Base-by-base conservation (phyloP, 345 rosid genomes). In the Citrus sp. region DNA sequence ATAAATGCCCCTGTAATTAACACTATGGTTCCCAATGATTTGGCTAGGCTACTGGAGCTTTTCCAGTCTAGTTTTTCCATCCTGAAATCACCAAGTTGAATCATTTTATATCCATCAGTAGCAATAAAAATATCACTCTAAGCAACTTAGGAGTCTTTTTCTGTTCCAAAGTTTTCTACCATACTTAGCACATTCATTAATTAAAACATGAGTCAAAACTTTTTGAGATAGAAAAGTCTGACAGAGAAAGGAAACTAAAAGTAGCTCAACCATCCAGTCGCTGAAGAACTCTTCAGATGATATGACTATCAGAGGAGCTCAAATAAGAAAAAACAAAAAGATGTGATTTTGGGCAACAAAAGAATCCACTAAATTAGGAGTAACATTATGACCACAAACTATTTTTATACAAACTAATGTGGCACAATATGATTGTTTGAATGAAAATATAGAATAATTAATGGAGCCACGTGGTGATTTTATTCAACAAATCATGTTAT, bases 1-100 rank as follows among this genome's bases (percentile, higher is more conserved):
- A 85, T 46, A 60, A 85, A 81, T 76, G 91, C 91, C 74, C 91
- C 89, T 0, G 70, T 76, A 83, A 88, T 79, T 21, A 87, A 86
- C 42, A 87, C 85, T 8, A 85, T 19, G 30, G 89, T 82, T 73
- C 91, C 88, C 30, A 70, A 2, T 58, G 78, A 72, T 75, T 87
- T 88, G 28, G 89, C 89, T 46, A 76, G 40, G 77, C 82, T 81
- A 65, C 83, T 84, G 69, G 75, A 35, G 61, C 78, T 84, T 80
- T 81, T 84, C 83, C 77, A 72, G 16, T 85, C 77, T 62, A 85
- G n/a, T 54, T 73, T 81, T 27, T 87, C 91, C 89, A 88, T 82
- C 80, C 91, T 87, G 79, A 72, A 75, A 73, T 19, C 67, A 73
- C 67, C 24, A 59, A 58, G 14, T 25, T 54, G 67, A 38, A 76